Evolutionary conservation across 177 flowering plant genomes (phyloP).

Genomic region (Telopea speciosissima): DNA sequence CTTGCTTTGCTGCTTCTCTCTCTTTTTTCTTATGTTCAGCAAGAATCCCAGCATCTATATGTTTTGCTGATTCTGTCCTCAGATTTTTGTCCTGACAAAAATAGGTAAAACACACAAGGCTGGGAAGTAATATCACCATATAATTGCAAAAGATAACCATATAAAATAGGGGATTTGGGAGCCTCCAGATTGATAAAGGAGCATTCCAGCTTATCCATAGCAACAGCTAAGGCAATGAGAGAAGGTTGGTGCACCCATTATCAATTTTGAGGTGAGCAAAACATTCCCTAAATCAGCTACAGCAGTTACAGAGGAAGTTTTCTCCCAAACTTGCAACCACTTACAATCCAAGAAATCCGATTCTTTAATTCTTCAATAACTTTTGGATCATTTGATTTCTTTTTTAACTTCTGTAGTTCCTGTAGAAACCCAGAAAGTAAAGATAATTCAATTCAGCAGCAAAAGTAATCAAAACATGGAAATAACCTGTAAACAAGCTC

Average conservation of each 20-base stretch:
- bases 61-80: slow-evolving; percentile 43
- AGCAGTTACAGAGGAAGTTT: neutral
- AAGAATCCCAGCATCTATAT: slow-evolving; percentile 45
- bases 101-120: neutral
- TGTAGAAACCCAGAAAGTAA: slow-evolving; percentile 17
- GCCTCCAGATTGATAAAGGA: no score
- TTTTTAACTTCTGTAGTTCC: slow-evolving; percentile 58
- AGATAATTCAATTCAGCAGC: neutral
- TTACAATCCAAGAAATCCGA: slow-evolving; percentile 70
- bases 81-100: slow-evolving; percentile 58
- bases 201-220: no score
- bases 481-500: neutral
- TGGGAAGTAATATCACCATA: neutral
- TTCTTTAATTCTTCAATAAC: slow-evolving; percentile 41
- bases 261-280: no score
- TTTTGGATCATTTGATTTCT: slow-evolving; percentile 49
- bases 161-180: no score
- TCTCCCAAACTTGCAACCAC: slow-evolving; percentile 15
- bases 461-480: neutral
- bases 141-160: neutral
- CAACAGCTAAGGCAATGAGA: no score
- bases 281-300: neutral
- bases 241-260: no score
- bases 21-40: slow-evolving; percentile 86
- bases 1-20: slow-evolving; percentile 82